A percentile compares a stretch with the other conserved stretches of the same genome.
phyloP scores from a whole-genome alignment of 2,329 filamentous ascomycete genomes.

The Epichloe sylvatica region DNA sequence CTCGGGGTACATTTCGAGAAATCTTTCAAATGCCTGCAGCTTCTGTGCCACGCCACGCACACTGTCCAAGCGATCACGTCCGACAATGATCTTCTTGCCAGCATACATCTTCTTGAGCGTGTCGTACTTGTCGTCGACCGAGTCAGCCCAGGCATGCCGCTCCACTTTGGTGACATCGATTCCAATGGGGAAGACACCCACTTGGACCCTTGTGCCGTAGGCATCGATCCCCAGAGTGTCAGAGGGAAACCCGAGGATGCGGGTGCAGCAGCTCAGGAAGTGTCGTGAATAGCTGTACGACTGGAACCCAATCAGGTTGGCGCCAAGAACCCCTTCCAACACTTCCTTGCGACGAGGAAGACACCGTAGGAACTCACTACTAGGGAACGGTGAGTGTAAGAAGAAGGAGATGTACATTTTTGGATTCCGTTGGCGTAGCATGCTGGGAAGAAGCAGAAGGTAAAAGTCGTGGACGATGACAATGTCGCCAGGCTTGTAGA shows the following conservation, averaged over 20 bases:
- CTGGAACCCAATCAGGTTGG: slow-evolving; percentile 91
- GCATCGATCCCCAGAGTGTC: slow-evolving; percentile 75
- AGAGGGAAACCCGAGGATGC: slow-evolving; percentile 80
- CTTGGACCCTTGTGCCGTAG: slow-evolving; percentile 75
- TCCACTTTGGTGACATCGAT: slow-evolving; percentile 78
- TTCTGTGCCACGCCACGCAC: slow-evolving; percentile 93
- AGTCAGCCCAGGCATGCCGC: slow-evolving; percentile 55
- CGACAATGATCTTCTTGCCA: slow-evolving; percentile 92
- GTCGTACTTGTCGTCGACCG: slow-evolving; percentile 56
- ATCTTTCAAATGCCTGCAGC: slow-evolving; percentile 83
- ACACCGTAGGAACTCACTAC: slow-evolving; percentile 87
- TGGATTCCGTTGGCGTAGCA: slow-evolving; percentile 72
- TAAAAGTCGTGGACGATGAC: slow-evolving; percentile 93
- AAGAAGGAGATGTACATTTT: slow-evolving; percentile 93
- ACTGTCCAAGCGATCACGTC: slow-evolving; percentile 83
- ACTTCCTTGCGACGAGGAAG: slow-evolving; percentile 80
- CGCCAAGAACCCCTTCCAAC: slow-evolving; percentile 74
- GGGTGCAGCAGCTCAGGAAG: slow-evolving; percentile 86
- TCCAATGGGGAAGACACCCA: slow-evolving; percentile 88
- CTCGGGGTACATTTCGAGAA: slow-evolving; percentile 79
- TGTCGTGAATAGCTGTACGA: slow-evolving; percentile 91
- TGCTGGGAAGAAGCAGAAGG: slow-evolving; percentile 73
- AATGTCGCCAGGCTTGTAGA: slow-evolving; percentile 86
- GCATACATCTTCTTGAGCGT: slow-evolving; percentile 63
- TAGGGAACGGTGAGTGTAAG: slow-evolving; percentile 86